These are phyloP conservation scores for Moricandia arvensis DNA, from an alignment of 345 rosid species.

Conservation along the genomic window DNA sequence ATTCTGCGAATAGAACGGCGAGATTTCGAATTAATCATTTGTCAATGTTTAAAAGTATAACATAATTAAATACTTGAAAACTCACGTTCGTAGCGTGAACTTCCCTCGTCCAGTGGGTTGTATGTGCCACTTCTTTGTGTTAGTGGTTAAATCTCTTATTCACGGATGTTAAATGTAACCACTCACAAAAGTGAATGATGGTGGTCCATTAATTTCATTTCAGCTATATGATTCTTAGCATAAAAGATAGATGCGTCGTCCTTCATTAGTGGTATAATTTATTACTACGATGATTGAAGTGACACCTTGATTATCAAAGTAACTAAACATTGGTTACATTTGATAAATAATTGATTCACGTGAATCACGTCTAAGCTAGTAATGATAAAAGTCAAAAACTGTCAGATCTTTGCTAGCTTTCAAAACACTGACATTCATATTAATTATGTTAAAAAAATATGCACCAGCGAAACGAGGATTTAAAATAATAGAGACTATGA, in stretches of 20 bases:
- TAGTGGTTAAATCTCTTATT: constrained; percentile 16
- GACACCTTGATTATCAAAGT: constrained; percentile 2
- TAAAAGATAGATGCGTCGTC: constrained; percentile 1
- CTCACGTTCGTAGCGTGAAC: constrained; percentile 15
- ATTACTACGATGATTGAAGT: constrained; percentile 2
- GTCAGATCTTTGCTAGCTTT: constrained; percentile 9
- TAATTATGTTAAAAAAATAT: background rate
- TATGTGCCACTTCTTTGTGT: background rate
- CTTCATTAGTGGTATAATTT: background rate
- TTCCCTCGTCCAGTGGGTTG: constrained; percentile 15
- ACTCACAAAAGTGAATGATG: constrained; percentile 1
- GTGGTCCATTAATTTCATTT: constrained; percentile 15
- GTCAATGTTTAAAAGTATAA: background rate
- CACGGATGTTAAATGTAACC: constrained; percentile 22
- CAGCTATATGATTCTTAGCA: constrained; percentile 3
- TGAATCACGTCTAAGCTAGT: constrained; percentile 17
- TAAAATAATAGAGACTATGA: background rate
- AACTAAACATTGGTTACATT: background rate
- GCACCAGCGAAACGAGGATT: constrained; percentile 20
- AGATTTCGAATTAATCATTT: background rate
- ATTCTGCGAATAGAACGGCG: constrained; percentile 12
- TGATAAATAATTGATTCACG: constrained; percentile 5
- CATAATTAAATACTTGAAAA: background rate
- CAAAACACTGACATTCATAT: background rate
- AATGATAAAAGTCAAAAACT: background rate